phyloP scores from a whole-genome alignment of 2,329 filamentous ascomycete genomes.

The Fusarium staphyleae region DNA sequence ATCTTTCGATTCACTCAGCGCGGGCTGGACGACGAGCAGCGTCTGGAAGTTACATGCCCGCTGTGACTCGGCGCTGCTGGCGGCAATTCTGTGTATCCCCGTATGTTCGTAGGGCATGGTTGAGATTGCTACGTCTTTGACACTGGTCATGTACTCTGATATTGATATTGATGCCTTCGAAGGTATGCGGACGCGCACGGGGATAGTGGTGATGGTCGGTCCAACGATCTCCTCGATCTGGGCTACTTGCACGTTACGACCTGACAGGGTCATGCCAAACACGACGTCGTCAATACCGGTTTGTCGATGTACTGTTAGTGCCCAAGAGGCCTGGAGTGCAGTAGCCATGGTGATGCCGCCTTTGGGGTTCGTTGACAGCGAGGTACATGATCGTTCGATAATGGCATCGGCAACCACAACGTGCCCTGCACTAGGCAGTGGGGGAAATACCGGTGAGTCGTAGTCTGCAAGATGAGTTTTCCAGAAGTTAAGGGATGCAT shows the following conservation, averaged over 20 bases:
- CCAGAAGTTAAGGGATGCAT: background rate
- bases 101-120: background rate
- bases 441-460: background rate
- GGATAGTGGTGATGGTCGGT: constrained; percentile 44
- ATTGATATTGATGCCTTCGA: background rate
- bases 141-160: background rate
- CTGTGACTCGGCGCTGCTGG: background rate
- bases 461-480: background rate
- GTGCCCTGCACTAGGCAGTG: background rate
- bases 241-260: constrained; percentile 39
- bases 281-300: constrained; percentile 31
- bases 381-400: background rate
- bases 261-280: constrained; percentile 42
- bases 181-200: constrained; percentile 27
- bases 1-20: background rate
- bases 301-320: constrained; percentile 33
- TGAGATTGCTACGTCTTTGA: background rate
- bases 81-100: background rate
- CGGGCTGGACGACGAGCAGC: background rate
- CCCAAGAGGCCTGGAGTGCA: constrained; percentile 38
- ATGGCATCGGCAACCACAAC: background rate
- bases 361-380: background rate
- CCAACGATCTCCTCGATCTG: constrained; percentile 41
- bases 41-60: background rate
- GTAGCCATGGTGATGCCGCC: constrained; percentile 27